Evolutionary conservation across 1,284 basidiomycete species (phyloP).

Genomic region (Boletellus dicymbophilus): DNA sequence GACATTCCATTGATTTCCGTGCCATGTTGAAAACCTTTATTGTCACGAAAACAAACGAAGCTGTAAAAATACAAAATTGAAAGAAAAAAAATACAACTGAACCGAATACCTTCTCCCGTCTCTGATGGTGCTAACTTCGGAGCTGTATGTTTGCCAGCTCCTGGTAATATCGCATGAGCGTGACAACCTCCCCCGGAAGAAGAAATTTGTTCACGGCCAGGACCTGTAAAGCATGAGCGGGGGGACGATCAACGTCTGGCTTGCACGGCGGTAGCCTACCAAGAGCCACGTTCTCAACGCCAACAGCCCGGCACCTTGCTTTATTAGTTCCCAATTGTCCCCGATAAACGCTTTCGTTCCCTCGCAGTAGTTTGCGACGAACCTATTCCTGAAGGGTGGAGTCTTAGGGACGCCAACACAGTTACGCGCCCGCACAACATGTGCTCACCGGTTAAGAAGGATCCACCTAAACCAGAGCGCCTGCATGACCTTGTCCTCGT

Average conservation of each 20-base stretch:
- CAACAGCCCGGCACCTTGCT: constrained; percentile 64
- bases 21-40: too few species aligned
- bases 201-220: constrained; percentile 49
- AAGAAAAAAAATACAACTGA: too few species aligned
- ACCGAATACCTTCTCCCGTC: too few species aligned
- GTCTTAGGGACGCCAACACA: neutral
- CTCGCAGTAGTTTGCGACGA: constrained; percentile 54
- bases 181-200: constrained; percentile 44
- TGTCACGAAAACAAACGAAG: too few species aligned
- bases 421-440: neutral
- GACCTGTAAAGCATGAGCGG: constrained; percentile 34
- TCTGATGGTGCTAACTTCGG: constrained; percentile 31
- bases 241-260: neutral
- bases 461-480: constrained; percentile 79
- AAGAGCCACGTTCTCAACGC: constrained; percentile 63
- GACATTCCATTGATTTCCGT: too few species aligned
- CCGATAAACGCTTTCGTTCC: constrained; percentile 56
- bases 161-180: constrained; percentile 48
- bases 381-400: constrained; percentile 40
- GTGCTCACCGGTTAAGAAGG: constrained; percentile 54
- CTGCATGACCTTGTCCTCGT: constrained; percentile 75
- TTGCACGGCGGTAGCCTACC: constrained; percentile 38
- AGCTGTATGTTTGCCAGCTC: constrained; percentile 40
- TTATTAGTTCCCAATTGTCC: constrained; percentile 64
- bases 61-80: too few species aligned